These are phyloP conservation scores for Phialophora tarda DNA, from an alignment of 2,329 filamentous ascomycete genomes.

Conservation along the genomic window DNA sequence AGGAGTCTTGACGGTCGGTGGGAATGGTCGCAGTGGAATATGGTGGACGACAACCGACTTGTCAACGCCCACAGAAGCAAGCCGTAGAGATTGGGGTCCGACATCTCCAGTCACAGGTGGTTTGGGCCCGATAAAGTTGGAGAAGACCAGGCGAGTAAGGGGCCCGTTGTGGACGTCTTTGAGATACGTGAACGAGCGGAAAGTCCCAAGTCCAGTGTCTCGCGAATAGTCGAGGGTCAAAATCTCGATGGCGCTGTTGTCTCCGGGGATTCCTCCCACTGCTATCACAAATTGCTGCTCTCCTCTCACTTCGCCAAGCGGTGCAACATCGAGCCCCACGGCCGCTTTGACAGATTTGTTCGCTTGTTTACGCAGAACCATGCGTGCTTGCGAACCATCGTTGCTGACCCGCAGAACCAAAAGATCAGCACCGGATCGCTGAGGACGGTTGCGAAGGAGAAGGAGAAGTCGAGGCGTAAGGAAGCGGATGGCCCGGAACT, in stretches of 20 bases:
- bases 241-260: constrained; percentile 75
- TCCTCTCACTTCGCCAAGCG: constrained; percentile 65
- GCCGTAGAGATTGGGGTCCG: constrained; percentile 68
- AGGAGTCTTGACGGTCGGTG: constrained; percentile 56
- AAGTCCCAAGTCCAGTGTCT: constrained; percentile 51
- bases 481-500: constrained; percentile 51
- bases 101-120: constrained; percentile 56
- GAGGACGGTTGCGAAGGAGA: constrained; percentile 62
- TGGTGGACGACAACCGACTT: constrained; percentile 81
- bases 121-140: constrained; percentile 58
- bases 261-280: constrained; percentile 68
- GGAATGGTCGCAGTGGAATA: constrained; percentile 65
- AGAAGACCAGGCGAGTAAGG: constrained; percentile 63
- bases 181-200: constrained; percentile 59
- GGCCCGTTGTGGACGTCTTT: constrained; percentile 62
- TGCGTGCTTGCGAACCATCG: constrained; percentile 36
- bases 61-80: constrained; percentile 80
- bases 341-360: constrained; percentile 73
- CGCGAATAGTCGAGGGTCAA: constrained; percentile 74
- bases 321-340: constrained; percentile 76
- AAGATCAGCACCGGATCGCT: constrained; percentile 47
- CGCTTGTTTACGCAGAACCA: constrained; percentile 63
- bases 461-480: constrained; percentile 57
- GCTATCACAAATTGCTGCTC: constrained; percentile 81
- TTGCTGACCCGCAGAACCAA: constrained; percentile 39